Evolutionary conservation across 2,329 filamentous ascomycete species (phyloP).

Genomic region (Nothophoma quercina): DNA sequence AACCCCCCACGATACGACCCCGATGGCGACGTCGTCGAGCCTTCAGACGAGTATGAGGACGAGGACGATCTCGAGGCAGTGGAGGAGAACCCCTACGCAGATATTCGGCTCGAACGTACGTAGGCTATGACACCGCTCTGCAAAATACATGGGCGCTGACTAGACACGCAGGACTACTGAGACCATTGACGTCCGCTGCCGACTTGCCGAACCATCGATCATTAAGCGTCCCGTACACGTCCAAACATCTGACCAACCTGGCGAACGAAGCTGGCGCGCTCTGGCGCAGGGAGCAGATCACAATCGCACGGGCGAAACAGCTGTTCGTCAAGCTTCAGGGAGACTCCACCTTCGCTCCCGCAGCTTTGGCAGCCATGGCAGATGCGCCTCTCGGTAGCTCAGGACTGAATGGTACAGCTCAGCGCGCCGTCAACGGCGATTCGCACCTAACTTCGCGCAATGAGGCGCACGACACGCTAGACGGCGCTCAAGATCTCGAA

Average conservation of each 20-base stretch:
- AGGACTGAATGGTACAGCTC: slow-evolving; percentile 20
- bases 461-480: slow-evolving; percentile 24
- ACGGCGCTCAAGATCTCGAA: slow-evolving; percentile 31
- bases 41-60: slow-evolving; percentile 73
- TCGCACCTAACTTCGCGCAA: slow-evolving; percentile 10
- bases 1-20: slow-evolving; percentile 78
- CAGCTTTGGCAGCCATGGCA: slow-evolving; percentile 59
- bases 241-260: slow-evolving; percentile 75
- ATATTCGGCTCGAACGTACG: slow-evolving; percentile 74
- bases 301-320: slow-evolving; percentile 77
- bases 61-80: slow-evolving; percentile 67
- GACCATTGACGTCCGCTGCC: slow-evolving; percentile 76
- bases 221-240: slow-evolving; percentile 76
- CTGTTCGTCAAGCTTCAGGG: slow-evolving; percentile 76
- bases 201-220: slow-evolving; percentile 78
- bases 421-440: slow-evolving; percentile 20
- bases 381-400: slow-evolving; percentile 34
- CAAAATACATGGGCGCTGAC: slow-evolving; percentile 1
- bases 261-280: slow-evolving; percentile 73
- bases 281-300: slow-evolving; percentile 76
- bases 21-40: slow-evolving; percentile 79
- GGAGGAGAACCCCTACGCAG: slow-evolving; percentile 77
- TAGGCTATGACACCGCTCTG: not conserved
- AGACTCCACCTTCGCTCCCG: slow-evolving; percentile 72
- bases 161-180: slow-evolving; percentile 68